Evolutionary conservation across 1,139 yeast species (phyloP), one percentile per base, ranked within the genome.

Genomic region (Suzukiozyma palmioleophila): DNA sequence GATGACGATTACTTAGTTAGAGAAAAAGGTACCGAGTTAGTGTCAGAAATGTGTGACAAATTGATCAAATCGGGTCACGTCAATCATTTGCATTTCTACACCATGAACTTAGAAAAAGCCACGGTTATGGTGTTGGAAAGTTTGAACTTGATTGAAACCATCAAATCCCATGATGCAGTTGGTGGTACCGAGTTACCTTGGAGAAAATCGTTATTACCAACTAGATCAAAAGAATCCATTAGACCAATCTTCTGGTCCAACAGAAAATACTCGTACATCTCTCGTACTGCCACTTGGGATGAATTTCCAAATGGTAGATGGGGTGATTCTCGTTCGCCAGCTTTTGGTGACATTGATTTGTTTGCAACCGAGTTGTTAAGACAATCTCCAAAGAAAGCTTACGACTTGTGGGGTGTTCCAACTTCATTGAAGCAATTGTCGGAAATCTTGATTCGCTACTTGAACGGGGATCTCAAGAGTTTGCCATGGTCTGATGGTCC

Each of bases 221-320:
- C 79, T 47, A 76, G 97, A 62, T 77, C 78, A 42, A 81, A 84
- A 48, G 97, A 90, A 60, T 69, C 84, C 16, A 89, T 90, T 39
- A 79, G 97, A 53, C 98, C 98, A 13, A 90, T 92, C 49, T 90
- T 90, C 61, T 92, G 97, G 98, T 87, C 87, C 60, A 85, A 89
- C 62, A 79, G 97, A 67, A 90, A 90, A 57, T 86, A 85, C 61
- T 83, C 95, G 15, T 92, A 90, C 59, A 81, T 89, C 46, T 77
- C 89, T 33, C 77, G 98, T 61, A 92, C 97, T 14, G 81, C 95
- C 28, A 85, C 86, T 42, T 88, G 96, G 95, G 95, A 88, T 64
- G 96, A 88, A 60, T 88, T 87, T 58, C 96, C 96, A 38, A 88
- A 88, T 62, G 96, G 96, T 48, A 75, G 96, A 64, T 88, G 95